Evolutionary conservation across 2,329 filamentous ascomycete species (phyloP), one percentile per base, ranked within the genome.

Genomic region (Fusarium brachygibbosum): DNA sequence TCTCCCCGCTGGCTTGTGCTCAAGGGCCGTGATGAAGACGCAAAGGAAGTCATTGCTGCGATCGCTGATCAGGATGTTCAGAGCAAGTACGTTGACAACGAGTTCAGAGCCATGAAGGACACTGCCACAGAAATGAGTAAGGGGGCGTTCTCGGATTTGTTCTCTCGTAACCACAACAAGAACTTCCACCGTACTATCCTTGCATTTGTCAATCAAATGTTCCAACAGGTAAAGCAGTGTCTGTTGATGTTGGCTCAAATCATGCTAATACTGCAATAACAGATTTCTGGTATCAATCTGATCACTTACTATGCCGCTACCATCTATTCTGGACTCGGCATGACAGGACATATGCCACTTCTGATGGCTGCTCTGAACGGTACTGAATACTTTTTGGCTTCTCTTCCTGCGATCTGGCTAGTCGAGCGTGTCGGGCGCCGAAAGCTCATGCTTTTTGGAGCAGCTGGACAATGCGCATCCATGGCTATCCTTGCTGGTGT

Each of bases 401-500:
- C 90, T 5, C 87, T 89, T 87, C 83, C 84, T 1, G 82, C 84
- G 2, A 82, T 86, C 21, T 88, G 89, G 76, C 82, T 90, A 28
- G 88, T 91, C 37, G 89, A 91, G 77, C 85, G 86, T 3, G 86
- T 90, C 5, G 90, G 90, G 13, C 88, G 91, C 29, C 85, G 91
- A 19, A 86, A 87, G 74, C 85, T 93, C 63, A 93, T 94, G 90
- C 79, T 93, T 19, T 87, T 92, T 66, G 91, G 91, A 54, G 88
- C 87, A 37, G 75, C 84, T 3, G 88, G 88, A 62, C 88, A 91
- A 76, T 88, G 86, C 2, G 81, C 79, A 2, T 83, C 87, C 52
- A 93, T 93, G 91, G 85, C 88, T 3, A 83, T 93, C 37, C 81
- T 88, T 37, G 82, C 84, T 0, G 82, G 83, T 34, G 81, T 91